Percentiles rank a stretch among this genome's conserved stretches.
phyloP scores from a whole-genome alignment of 2,329 filamentous ascomycete genomes.

The Rhynchosporium agropyri region DNA sequence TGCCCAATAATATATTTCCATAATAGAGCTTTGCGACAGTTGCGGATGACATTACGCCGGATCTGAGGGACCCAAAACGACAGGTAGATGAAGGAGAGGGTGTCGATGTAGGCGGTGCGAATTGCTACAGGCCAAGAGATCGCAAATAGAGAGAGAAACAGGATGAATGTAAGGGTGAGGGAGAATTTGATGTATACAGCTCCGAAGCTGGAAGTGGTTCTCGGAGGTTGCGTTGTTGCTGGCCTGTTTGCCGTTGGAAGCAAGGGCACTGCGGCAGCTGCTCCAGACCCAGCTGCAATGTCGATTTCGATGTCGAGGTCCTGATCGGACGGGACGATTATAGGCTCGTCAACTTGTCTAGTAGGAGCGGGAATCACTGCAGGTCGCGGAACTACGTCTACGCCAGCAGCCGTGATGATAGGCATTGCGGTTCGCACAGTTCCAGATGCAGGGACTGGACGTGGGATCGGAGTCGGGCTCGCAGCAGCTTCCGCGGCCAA shows the following conservation, averaged over 20 bases:
- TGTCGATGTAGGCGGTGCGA: slow-evolving; percentile 61
- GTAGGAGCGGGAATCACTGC: slow-evolving; percentile 11
- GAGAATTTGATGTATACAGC: slow-evolving; percentile 60
- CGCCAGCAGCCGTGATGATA: slow-evolving; percentile 36
- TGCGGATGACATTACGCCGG: slow-evolving; percentile 83
- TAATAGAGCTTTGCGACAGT: slow-evolving; percentile 85
- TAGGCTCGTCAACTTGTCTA: slow-evolving; percentile 42
- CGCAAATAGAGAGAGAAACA: slow-evolving; percentile 62
- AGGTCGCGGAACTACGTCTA: slow-evolving; percentile 28
- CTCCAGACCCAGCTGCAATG: slow-evolving; percentile 50
- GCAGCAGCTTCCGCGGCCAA: slow-evolving; percentile 36
- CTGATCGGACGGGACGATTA: slow-evolving; percentile 66
- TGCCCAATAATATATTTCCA: slow-evolving; percentile 92
- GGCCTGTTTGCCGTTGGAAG: slow-evolving; percentile 39
- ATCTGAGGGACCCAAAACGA: slow-evolving; percentile 95
- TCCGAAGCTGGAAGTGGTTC: slow-evolving; percentile 49
- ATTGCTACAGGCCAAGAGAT: slow-evolving; percentile 60
- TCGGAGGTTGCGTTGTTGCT: slow-evolving; percentile 33
- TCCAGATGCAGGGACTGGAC: slow-evolving; percentile 30
- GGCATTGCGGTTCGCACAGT: slow-evolving; percentile 21
- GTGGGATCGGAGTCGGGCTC: slow-evolving; percentile 37
- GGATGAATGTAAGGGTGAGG: slow-evolving; percentile 56
- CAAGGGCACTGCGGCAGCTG: slow-evolving; percentile 34
- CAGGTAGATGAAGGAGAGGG: slow-evolving; percentile 73
- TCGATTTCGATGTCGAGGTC: slow-evolving; percentile 66